Conservation (phyloP, 208 protist species). For the Wallacemonas collosoma region DNA sequence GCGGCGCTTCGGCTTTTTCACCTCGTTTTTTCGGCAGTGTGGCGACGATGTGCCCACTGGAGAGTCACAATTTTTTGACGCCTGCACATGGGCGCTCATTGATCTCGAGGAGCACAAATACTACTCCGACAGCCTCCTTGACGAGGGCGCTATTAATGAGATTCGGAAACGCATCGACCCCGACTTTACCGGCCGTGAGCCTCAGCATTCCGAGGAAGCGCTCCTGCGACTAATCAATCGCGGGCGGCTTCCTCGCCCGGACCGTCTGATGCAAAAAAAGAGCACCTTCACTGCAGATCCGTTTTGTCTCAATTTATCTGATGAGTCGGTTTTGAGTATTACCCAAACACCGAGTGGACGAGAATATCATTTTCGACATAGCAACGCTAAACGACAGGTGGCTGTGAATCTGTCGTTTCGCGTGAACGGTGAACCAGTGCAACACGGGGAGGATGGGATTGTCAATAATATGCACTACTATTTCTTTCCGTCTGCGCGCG, state of each 20-base stretch:
- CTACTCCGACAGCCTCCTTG: conserved; percentile 55
- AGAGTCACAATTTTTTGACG: conserved; percentile 29
- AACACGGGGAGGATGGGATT: conserved; percentile 36
- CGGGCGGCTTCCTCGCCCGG: conserved; percentile 38
- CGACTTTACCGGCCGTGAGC: conserved; percentile 11
- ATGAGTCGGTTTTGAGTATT: conserved; percentile 27
- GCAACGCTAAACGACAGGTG: conserved; percentile 29
- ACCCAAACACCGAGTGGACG: conserved; percentile 14
- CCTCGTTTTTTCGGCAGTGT: conserved; percentile 48
- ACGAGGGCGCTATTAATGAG: conserved; percentile 28
- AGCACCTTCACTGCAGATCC: conserved; percentile 25
- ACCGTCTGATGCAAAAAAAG: conserved; percentile 32
- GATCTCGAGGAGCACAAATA: conserved; percentile 43
- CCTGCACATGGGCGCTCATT: conserved; percentile 62
- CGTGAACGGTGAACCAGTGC: conserved; percentile 20
- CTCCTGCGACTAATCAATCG: conserved; percentile 38
- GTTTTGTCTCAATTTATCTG: conserved; percentile 39
- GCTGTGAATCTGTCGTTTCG: conserved; percentile 36
- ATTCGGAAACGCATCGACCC: conserved; percentile 30
- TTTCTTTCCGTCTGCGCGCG: conserved; percentile 47
- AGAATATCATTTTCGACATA: conserved; percentile 33
- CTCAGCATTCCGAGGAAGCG: conserved; percentile 25
- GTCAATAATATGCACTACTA: conserved; percentile 66
- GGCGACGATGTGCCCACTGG: conserved; percentile 24
- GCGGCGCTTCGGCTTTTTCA: conserved; percentile 46